These are phyloP conservation scores for Candida manassasensis DNA, from an alignment of 805 yeast species.

Conservation along the genomic window DNA sequence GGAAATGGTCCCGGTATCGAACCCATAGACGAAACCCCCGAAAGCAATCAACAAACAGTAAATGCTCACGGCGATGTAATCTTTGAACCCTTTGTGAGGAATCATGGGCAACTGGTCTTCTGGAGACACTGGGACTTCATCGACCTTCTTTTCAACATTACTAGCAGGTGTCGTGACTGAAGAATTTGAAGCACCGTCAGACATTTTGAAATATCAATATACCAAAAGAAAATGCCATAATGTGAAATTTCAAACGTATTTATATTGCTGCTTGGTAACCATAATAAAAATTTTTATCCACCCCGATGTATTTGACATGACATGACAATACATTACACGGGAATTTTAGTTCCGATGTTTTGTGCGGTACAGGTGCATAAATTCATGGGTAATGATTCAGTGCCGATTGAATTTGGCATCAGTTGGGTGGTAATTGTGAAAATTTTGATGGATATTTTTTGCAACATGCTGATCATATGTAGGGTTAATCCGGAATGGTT, in stretches of 20 bases:
- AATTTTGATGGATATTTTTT: too few species aligned
- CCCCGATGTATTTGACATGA: too few species aligned
- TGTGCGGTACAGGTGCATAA: too few species aligned
- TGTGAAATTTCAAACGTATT: not conserved
- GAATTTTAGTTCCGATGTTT: too few species aligned
- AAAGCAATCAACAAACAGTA: constrained; percentile 60
- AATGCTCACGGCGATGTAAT: constrained; percentile 28
- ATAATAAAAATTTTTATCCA: not conserved
- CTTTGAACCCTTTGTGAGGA: constrained; percentile 30
- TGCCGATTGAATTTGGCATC: too few species aligned
- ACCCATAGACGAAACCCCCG: constrained; percentile 75
- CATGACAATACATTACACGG: too few species aligned
- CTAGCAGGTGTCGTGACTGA: not conserved
- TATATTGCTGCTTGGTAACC: not conserved
- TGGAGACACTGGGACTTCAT: not conserved
- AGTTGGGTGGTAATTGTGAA: too few species aligned
- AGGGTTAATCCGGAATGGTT: too few species aligned
- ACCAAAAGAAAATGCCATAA: not conserved
- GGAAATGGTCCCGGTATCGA: constrained; percentile 76
- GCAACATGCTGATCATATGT: too few species aligned
- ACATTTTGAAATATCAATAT: too few species aligned
- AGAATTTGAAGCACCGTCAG: not conserved
- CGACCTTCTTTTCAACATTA: not conserved
- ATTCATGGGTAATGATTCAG: too few species aligned
- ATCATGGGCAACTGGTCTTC: constrained; percentile 1